Evolutionary conservation across 352 stramenopile species (phyloP).

Genomic region (Phytophthora citricola): DNA sequence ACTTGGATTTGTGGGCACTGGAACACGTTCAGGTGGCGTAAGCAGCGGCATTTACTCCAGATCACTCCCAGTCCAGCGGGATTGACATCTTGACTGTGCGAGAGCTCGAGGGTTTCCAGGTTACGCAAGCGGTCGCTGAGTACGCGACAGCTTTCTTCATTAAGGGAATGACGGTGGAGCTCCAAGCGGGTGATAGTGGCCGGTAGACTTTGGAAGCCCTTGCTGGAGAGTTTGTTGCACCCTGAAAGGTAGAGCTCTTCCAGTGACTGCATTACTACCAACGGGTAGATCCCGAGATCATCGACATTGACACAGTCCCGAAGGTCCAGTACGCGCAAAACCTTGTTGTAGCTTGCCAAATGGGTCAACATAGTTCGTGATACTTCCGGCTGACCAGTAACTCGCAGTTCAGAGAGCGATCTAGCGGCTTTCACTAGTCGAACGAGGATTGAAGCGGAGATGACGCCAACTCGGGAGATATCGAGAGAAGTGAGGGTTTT

Average conservation of each 20-base stretch:
- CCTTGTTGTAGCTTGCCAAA: conserved; percentile 63
- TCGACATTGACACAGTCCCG: conserved; percentile 56
- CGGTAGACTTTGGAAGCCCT: conserved; percentile 57
- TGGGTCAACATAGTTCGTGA: conserved; percentile 52
- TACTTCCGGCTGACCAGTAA: conserved; percentile 48
- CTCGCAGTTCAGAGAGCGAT: conserved; percentile 36
- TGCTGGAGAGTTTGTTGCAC: conserved; percentile 35
- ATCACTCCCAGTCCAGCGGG: conserved; percentile 32
- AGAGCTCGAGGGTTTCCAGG: conserved; percentile 59
- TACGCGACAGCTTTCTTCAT: conserved; percentile 39
- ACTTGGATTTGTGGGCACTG: conserved; percentile 41
- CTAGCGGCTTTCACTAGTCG: conserved; percentile 49
- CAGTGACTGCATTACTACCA: conserved; percentile 68
- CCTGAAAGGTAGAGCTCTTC: conserved; percentile 56
- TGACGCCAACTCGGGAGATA: conserved; percentile 39
- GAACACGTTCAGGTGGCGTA: conserved; percentile 64
- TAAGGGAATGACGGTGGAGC: conserved; percentile 40
- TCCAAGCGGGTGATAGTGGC: conserved; percentile 44
- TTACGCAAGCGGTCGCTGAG: conserved; percentile 36
- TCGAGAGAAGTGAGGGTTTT: conserved; percentile 40
- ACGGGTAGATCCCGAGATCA: conserved; percentile 66
- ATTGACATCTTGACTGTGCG: conserved; percentile 37
- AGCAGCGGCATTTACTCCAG: conserved; percentile 44
- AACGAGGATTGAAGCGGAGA: conserved; percentile 36
- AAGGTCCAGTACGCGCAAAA: conserved; percentile 62